phyloP scores from a whole-genome alignment of 495 filamentous ascomycete genomes.

The Talaromyces adpressus region DNA sequence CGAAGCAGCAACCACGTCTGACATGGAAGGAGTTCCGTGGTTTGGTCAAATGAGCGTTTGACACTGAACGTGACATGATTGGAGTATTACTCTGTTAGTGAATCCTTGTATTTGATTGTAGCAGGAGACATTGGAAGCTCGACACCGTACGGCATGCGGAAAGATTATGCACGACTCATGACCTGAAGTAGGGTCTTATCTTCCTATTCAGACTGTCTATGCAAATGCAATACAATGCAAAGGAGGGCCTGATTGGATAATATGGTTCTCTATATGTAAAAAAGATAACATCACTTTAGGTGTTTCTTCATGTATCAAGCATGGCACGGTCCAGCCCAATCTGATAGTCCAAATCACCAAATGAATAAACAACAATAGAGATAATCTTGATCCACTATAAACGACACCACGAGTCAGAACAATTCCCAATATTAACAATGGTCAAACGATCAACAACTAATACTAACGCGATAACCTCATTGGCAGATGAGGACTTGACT shows the following conservation, averaged over 20 bases:
- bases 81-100: too few relatives aligned
- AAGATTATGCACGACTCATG: background rate
- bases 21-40: too few relatives aligned
- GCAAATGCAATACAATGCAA: background rate
- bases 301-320: background rate
- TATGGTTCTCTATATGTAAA: background rate
- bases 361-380: background rate
- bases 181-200: background rate
- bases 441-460: background rate
- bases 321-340: background rate
- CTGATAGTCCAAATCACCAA: background rate
- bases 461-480: background rate
- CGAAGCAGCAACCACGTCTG: too few relatives aligned
- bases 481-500: background rate
- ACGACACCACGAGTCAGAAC: background rate
- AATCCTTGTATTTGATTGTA: background rate
- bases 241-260: background rate
- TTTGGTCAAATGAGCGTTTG: too few relatives aligned
- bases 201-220: background rate
- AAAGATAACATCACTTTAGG: background rate
- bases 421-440: background rate
- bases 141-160: background rate
- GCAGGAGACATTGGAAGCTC: background rate
- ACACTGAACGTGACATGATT: too few relatives aligned
- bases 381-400: background rate